These are phyloP conservation scores for Monosporascus sp. DNA, from an alignment of 2,329 filamentous ascomycete genomes.

Conservation along the genomic window DNA sequence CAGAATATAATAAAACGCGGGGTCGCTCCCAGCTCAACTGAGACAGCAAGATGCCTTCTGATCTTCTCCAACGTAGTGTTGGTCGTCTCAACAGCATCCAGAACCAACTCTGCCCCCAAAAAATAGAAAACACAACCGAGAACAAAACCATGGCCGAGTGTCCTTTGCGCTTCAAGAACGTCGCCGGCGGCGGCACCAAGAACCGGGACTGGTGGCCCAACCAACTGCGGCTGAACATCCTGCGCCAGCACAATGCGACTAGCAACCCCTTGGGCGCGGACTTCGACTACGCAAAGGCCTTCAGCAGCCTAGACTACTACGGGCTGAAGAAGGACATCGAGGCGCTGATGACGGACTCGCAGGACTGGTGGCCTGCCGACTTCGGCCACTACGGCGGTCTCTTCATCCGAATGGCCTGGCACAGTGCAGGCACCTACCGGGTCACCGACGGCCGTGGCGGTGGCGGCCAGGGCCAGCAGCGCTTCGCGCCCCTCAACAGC, in stretches of 20 bases:
- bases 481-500: slow-evolving; percentile 75
- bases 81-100: background rate
- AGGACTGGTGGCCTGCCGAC: slow-evolving; percentile 79
- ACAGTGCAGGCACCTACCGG: slow-evolving; percentile 74
- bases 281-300: slow-evolving; percentile 68
- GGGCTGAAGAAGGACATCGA: slow-evolving; percentile 69
- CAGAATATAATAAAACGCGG: background rate
- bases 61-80: background rate
- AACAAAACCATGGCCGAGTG: background rate
- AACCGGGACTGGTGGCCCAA: slow-evolving; percentile 74
- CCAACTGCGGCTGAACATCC: slow-evolving; percentile 61
- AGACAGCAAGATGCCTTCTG: background rate
- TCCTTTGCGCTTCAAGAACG: slow-evolving; percentile 23
- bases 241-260: slow-evolving; percentile 62
- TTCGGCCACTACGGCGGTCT: slow-evolving; percentile 77
- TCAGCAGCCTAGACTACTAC: slow-evolving; percentile 66
- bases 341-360: slow-evolving; percentile 70
- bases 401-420: slow-evolving; percentile 78
- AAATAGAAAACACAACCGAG: background rate
- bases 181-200: slow-evolving; percentile 58
- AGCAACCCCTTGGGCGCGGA: slow-evolving; percentile 60
- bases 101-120: background rate
- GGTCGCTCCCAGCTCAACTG: background rate
- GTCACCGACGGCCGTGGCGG: slow-evolving; percentile 70
- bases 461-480: slow-evolving; percentile 68